These are phyloP conservation scores for Anacardium occidentale DNA, from an alignment of 345 rosid genomes.

Conservation along the genomic window DNA sequence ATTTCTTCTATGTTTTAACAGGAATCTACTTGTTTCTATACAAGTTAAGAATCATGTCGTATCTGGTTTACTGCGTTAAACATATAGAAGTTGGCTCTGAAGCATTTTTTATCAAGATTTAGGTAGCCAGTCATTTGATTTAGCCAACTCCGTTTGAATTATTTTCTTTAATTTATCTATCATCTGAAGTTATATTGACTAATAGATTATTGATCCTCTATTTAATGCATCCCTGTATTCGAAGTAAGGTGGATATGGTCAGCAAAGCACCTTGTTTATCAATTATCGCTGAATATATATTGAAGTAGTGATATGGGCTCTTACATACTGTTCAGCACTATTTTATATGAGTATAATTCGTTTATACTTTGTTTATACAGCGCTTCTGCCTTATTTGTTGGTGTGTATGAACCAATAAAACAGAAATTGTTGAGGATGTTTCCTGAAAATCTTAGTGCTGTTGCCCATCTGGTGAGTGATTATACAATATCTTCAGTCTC, in stretches of 20 bases:
- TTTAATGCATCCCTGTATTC: no score
- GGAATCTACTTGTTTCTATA: neutral
- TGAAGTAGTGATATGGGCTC: no score
- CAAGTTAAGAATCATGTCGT: neutral
- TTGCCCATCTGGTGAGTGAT: slow-evolving; percentile 80
- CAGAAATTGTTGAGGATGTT: slow-evolving; percentile 71
- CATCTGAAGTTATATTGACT: neutral
- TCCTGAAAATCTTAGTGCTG: slow-evolving; percentile 83
- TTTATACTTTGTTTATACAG: slow-evolving; percentile 31
- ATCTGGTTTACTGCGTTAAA: neutral
- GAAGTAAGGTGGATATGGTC: no score
- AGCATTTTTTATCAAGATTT: neutral
- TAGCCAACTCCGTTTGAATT: neutral
- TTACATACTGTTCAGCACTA: no score
- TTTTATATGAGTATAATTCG: no score
- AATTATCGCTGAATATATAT: neutral
- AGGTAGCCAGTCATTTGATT: neutral
- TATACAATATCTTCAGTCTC: slow-evolving; percentile 4
- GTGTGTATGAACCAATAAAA: slow-evolving; percentile 93
- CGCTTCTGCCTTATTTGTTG: slow-evolving; percentile 94
- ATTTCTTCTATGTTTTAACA: neutral
- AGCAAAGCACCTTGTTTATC: neutral
- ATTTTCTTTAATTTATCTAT: neutral
- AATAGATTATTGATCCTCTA: neutral
- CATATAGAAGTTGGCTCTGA: neutral